These are phyloP conservation scores for Oidium heveae DNA, from an alignment of 2,329 filamentous ascomycete genomes.

Conservation along the genomic window DNA sequence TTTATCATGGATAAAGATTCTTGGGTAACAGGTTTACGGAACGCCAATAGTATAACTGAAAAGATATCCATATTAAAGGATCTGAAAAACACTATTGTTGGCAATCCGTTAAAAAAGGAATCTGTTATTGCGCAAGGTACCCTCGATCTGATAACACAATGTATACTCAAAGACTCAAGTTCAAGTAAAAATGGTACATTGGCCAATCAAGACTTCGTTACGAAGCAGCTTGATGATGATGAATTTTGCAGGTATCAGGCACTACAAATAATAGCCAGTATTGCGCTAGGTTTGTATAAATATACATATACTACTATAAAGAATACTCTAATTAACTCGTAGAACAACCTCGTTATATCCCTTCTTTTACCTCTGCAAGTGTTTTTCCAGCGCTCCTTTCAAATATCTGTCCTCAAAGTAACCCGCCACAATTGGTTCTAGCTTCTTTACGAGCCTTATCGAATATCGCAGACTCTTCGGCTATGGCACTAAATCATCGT, in stretches of 20 bases:
- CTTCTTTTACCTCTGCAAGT: conserved; percentile 42
- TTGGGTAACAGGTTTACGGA: conserved; percentile 30
- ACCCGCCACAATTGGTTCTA: conserved; percentile 39
- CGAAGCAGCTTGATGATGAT: conserved; percentile 26
- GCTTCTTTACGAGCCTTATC: conserved; percentile 52
- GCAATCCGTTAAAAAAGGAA: conserved; percentile 71
- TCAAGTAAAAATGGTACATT: conserved; percentile 21
- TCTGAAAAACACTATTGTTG: conserved; percentile 75
- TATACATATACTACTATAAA: neutral
- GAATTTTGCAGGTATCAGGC: conserved; percentile 50
- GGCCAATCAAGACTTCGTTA: conserved; percentile 20
- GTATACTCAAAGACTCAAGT: conserved; percentile 19
- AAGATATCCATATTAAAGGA: conserved; percentile 36
- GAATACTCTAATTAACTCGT: conserved; percentile 1
- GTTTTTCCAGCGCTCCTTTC: conserved; percentile 45
- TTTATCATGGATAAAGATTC: conserved; percentile 16
- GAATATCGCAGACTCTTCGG: conserved; percentile 40
- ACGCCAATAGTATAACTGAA: conserved; percentile 24
- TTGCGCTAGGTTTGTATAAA: conserved; percentile 45
- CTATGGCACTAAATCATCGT: conserved; percentile 25
- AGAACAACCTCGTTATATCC: conserved; percentile 62
- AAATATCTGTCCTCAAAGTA: conserved; percentile 38
- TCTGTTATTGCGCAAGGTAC: conserved; percentile 46
- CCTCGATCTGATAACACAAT: conserved; percentile 31
- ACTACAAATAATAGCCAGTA: conserved; percentile 61